Conservation (phyloP, 108 stramenopile species). For the Phaeodactylum tricornutum region DNA sequence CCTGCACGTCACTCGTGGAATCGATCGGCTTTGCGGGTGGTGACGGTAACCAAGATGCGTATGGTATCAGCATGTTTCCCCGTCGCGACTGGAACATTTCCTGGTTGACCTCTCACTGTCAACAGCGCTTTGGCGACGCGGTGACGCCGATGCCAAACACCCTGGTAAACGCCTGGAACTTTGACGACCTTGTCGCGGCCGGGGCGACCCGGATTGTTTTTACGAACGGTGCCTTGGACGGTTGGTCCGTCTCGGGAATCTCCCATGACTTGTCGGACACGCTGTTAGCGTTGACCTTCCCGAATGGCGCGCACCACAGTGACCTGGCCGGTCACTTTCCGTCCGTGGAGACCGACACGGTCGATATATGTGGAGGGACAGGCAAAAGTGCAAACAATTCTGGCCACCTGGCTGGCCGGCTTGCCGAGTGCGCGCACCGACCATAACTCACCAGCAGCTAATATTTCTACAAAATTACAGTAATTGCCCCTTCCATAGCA, state of each 20-base stretch:
- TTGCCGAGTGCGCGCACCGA: background rate
- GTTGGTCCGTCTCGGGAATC: constrained; percentile 39
- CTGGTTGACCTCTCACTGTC: constrained; percentile 46
- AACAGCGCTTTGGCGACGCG: constrained; percentile 49
- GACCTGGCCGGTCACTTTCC: constrained; percentile 21
- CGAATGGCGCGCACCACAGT: constrained; percentile 78
- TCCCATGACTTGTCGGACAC: constrained; percentile 34
- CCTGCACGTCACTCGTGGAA: constrained; percentile 48
- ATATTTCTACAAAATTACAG: background rate
- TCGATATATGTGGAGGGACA: constrained; percentile 1
- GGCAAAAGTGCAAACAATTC: background rate
- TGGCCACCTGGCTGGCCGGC: background rate
- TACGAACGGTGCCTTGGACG: constrained; percentile 72
- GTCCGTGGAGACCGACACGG: background rate
- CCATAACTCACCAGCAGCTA: background rate
- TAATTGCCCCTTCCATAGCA: background rate
- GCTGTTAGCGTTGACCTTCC: constrained; percentile 58
- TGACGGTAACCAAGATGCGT: constrained; percentile 4
- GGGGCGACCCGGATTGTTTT: constrained; percentile 57
- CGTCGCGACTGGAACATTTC: constrained; percentile 42
- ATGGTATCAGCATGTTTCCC: constrained; percentile 82
- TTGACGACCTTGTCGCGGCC: constrained; percentile 43
- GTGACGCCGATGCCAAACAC: constrained; percentile 48
- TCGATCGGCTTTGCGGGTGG: constrained; percentile 44
- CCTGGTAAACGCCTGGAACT: constrained; percentile 33